Percentiles rank a stretch among this genome's conserved stretches.
phyloP scores from a whole-genome alignment of 306 rosid genomes.

The Calophaca sinica region DNA sequence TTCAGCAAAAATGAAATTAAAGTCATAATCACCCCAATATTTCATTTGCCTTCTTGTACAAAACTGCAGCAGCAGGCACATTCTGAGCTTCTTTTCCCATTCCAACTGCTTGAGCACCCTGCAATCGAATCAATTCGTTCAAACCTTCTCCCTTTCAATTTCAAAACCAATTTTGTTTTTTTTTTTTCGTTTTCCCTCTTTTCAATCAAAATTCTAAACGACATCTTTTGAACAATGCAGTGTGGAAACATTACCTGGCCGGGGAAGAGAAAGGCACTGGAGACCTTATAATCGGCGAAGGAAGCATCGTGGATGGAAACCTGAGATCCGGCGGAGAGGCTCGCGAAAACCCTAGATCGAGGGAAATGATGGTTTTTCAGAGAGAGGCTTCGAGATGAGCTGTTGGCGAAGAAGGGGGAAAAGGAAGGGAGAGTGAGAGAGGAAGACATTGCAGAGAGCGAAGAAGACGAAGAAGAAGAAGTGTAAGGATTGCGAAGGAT shows the following conservation, averaged over 20 bases:
- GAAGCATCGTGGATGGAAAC: constrained; percentile 55
- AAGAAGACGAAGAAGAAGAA: constrained; percentile 37
- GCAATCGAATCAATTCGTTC: constrained; percentile 19
- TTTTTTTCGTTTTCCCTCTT: background rate
- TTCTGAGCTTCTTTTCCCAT: constrained; percentile 96
- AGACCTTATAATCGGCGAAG: constrained; percentile 78
- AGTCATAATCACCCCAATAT: constrained; percentile 68
- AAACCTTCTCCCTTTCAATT: background rate
- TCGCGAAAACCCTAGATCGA: constrained; percentile 82
- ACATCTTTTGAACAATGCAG: background rate
- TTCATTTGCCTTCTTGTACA: constrained; percentile 82
- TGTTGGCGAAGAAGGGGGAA: constrained; percentile 52
- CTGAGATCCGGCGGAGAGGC: constrained; percentile 75
- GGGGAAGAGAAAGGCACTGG: constrained; percentile 85
- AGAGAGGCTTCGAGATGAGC: constrained; percentile 44
- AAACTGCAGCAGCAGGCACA: constrained; percentile 73
- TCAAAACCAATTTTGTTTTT: background rate
- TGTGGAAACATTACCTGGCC: constrained; percentile 68
- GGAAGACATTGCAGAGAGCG: constrained; percentile 61
- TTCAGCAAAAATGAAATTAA: constrained; percentile 2
- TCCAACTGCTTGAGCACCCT: constrained; percentile 99
- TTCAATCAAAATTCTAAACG: background rate
- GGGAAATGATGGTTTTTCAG: constrained; percentile 27
- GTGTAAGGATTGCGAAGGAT: constrained; percentile 44
- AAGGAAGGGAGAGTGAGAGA: constrained; percentile 60